These are phyloP conservation scores for Penicillium verhagenii DNA, from an alignment of 495 filamentous ascomycete genomes.

Conservation along the genomic window DNA sequence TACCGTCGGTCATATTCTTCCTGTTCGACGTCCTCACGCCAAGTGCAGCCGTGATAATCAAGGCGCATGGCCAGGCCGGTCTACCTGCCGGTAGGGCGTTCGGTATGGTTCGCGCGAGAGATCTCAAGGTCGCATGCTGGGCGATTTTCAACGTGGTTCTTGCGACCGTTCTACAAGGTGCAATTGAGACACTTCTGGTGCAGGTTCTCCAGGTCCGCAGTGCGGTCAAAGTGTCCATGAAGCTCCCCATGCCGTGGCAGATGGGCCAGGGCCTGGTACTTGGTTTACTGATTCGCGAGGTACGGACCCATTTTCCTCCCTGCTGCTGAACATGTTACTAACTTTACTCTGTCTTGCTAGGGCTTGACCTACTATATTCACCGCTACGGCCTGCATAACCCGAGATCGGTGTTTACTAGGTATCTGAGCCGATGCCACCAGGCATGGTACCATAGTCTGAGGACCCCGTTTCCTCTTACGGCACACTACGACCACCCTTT, in stretches of 20 bases:
- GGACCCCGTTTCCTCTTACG: conserved; percentile 62
- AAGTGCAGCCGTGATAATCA: conserved; percentile 62
- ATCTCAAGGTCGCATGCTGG: conserved; percentile 50
- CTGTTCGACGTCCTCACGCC: conserved; percentile 70
- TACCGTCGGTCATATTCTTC: conserved; percentile 73
- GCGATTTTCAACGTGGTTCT: conserved; percentile 65
- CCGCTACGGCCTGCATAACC: conserved; percentile 64
- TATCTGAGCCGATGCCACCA: conserved; percentile 50
- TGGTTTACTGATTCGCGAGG: conserved; percentile 56
- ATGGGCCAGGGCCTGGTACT: conserved; percentile 52
- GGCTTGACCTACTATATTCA: conserved; percentile 66
- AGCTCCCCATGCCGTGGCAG: conserved; percentile 60
- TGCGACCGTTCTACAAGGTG: conserved; percentile 54
- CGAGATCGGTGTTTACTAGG: neutral
- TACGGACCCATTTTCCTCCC: conserved; percentile 22
- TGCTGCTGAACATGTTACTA: neutral
- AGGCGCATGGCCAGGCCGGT: conserved; percentile 63
- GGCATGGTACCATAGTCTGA: conserved; percentile 63
- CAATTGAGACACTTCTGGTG: conserved; percentile 55
- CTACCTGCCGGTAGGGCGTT: conserved; percentile 59
- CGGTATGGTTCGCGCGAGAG: conserved; percentile 28
- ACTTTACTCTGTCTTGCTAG: conserved; percentile 23
- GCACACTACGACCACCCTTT: conserved; percentile 80
- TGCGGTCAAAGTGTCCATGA: conserved; percentile 56
- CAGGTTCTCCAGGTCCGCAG: conserved; percentile 50